These are phyloP conservation scores for Setaria italica DNA, from an alignment of 202 grass and related monocot genomes.

Conservation along the genomic window DNA sequence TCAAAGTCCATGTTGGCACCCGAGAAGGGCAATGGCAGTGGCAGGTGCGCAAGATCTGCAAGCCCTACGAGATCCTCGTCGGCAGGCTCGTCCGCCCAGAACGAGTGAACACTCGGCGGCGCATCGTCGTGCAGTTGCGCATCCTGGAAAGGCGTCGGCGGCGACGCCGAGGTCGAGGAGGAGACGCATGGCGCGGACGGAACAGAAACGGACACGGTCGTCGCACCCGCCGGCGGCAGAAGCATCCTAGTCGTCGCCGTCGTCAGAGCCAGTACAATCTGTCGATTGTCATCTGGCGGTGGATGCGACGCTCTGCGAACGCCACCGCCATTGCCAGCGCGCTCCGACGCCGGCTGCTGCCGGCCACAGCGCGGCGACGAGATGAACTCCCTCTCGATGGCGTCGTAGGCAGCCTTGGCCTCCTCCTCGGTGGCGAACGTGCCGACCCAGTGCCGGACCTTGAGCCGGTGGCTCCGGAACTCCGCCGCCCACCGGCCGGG, in stretches of 20 bases:
- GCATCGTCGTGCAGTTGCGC: background rate
- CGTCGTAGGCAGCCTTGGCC: constrained; percentile 45
- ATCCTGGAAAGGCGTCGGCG: background rate
- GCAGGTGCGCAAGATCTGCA: constrained; percentile 5
- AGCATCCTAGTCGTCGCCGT: background rate
- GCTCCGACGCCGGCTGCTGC: no score
- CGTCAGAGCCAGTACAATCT: background rate
- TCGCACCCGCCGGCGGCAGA: background rate
- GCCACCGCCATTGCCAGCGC: background rate
- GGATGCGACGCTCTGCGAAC: background rate
- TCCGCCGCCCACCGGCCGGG: constrained; percentile 45
- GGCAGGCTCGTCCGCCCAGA: background rate
- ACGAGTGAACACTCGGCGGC: background rate
- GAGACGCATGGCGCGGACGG: background rate
- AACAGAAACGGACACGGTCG: background rate
- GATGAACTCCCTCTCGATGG: background rate
- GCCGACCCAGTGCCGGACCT: constrained; percentile 43
- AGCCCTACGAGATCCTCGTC: constrained; percentile 6
- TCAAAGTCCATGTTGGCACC: background rate
- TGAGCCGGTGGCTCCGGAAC: constrained; percentile 14
- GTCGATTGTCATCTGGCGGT: background rate
- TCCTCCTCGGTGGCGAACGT: constrained; percentile 39
- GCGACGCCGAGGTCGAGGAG: background rate
- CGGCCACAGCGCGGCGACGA: background rate
- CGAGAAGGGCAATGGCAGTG: constrained; percentile 17